Evolutionary conservation across 2,329 filamentous ascomycete genomes (phyloP), one percentile per base, ranked within the genome.

Genomic region (Claviceps spartinae): DNA sequence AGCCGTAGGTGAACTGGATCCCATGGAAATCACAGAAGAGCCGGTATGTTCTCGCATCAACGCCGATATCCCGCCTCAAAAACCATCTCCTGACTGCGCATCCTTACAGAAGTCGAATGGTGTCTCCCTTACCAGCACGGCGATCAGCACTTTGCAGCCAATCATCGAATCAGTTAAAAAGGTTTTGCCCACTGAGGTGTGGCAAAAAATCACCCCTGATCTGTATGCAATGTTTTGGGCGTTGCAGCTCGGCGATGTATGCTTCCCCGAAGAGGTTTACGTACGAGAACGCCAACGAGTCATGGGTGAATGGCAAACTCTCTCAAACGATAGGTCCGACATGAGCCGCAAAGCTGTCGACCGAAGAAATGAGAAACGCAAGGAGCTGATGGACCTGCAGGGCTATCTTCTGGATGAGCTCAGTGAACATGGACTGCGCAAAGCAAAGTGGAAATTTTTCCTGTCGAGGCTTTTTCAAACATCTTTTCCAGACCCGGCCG

Each of bases 181-280:
- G 5, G 71, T 78, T 0, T 65, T 88, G 11, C 78, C 85, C 1
- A 67, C 77, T 2, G 76, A 80, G 7, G 77, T 82, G 5, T 88
- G 84, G 75, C 72, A 79, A 11, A 79, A 79, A 48, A 77, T 96
- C 49, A 89, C 82, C 44, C 75, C 88, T 0, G 82, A 86, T 34
- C 91, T 96, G 64, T 96, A 88, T 62, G 81, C 86, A 44, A 86
- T 86, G 0, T 98, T 98, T 68, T 98, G 93, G 93, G 84, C 90
- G 49, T 74, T 96, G 13, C 83, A 88, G 30, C 77, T 94, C 3
- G 82, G 86, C 46, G 91, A 98, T 63, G 73, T 96, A 53, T 79
- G 81, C 52, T 82, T 90, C 56, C 86, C 87, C 1, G 81, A 81
- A 55, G 77, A 81, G 37, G 86, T 84, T 54, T 98, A 98, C 63